Percentiles rank a stretch among this genome's conserved stretches.
phyloP scores from a whole-genome alignment of 1,284 basidiomycete genomes.

The Naganishia albida region DNA sequence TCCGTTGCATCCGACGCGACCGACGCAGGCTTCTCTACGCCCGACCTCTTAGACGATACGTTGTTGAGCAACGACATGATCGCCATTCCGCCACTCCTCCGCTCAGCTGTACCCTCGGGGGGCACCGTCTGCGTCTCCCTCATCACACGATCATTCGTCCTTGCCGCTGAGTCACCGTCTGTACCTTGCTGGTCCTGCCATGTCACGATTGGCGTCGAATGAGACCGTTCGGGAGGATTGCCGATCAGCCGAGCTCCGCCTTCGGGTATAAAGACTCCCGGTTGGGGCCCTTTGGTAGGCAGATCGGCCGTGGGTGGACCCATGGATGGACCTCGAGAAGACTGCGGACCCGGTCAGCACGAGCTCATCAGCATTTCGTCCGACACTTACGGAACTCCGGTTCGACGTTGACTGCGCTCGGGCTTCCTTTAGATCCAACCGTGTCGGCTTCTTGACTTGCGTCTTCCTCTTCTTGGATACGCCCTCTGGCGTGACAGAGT shows the following conservation, averaged over 20 bases:
- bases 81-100: slow-evolving; percentile 27
- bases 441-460: slow-evolving; percentile 2
- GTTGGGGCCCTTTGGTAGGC: slow-evolving; percentile 7
- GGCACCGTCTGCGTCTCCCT: slow-evolving; percentile 13
- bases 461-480: slow-evolving; percentile 14
- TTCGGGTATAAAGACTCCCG: slow-evolving; percentile 20
- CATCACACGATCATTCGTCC: neutral
- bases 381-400: slow-evolving; percentile 2
- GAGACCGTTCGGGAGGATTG: slow-evolving; percentile 12
- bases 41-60: neutral
- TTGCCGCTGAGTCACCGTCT: neutral
- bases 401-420: slow-evolving; percentile 13
- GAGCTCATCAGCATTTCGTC: too few species aligned
- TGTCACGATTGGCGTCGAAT: slow-evolving; percentile 18
- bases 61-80: slow-evolving; percentile 32
- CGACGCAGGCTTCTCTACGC: slow-evolving; percentile 9
- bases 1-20: slow-evolving; percentile 29
- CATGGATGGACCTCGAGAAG: slow-evolving; percentile 20
- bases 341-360: neutral
- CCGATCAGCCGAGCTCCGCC: slow-evolving; percentile 8
- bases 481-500: neutral
- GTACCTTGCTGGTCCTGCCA: slow-evolving; percentile 11
- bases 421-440: slow-evolving; percentile 7
- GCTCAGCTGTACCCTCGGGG: slow-evolving; percentile 6
- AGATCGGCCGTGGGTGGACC: slow-evolving; percentile 18